Percentiles rank a stretch among this genome's conserved stretches.
These are phyloP conservation scores for Strobilomyces confusus DNA, from an alignment of 768 basidiomycete species.

Conservation along the genomic window DNA sequence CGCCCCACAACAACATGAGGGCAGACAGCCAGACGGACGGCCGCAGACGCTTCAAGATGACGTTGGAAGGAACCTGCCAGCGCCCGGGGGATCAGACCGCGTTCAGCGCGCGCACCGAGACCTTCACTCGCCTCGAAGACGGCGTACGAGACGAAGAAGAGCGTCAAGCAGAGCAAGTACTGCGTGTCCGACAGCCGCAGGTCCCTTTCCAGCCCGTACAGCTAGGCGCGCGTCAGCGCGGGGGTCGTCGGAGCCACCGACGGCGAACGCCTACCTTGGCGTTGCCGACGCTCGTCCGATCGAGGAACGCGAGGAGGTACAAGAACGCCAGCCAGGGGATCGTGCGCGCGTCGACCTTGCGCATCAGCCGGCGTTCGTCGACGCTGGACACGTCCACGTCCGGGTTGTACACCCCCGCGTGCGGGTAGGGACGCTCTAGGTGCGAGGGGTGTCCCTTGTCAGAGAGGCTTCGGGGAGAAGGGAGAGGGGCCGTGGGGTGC, in stretches of 20 bases:
- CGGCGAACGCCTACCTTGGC: too few species aligned
- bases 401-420: constrained; percentile 31
- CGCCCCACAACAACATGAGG: constrained; percentile 71
- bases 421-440: not conserved
- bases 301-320: constrained; percentile 71
- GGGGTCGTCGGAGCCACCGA: too few species aligned
- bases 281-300: constrained; percentile 54
- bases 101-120: not conserved
- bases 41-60: constrained; percentile 67
- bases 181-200: constrained; percentile 62
- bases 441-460: constrained; percentile 4
- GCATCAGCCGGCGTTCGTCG: constrained; percentile 64
- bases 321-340: constrained; percentile 72
- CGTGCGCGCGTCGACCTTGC: constrained; percentile 66
- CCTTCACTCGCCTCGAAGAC: constrained; percentile 55
- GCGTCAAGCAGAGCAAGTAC: constrained; percentile 59
- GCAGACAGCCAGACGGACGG: constrained; percentile 75
- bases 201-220: constrained; percentile 58
- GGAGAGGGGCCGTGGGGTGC: not conserved
- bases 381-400: constrained; percentile 55
- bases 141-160: constrained; percentile 62
- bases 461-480: not conserved
- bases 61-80: constrained; percentile 59
- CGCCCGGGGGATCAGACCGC: too few species aligned
- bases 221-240: too few species aligned